These are phyloP conservation scores for Trichosanthes truncata DNA, from an alignment of 306 rosid species.

Conservation along the genomic window DNA sequence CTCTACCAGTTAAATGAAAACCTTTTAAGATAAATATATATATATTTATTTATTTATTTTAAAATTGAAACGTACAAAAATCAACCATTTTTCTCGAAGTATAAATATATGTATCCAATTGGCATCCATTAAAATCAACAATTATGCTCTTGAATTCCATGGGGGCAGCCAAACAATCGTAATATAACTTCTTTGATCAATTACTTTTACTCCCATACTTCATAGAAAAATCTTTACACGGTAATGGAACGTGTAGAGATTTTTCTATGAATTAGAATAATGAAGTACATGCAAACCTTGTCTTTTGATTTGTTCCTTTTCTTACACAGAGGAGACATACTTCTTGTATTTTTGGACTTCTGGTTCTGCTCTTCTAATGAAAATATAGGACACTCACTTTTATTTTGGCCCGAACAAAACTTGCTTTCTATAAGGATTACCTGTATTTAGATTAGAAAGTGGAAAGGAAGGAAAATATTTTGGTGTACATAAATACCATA, in stretches of 20 bases:
- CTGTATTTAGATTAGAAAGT: constrained; percentile 8
- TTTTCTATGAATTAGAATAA: not conserved
- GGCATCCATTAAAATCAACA: not conserved
- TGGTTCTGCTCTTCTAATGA: constrained; percentile 16
- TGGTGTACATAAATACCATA: not conserved
- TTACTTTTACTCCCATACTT: not conserved
- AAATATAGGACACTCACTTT: constrained; percentile 14
- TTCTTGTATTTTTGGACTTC: constrained; percentile 5
- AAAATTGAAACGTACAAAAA: not conserved
- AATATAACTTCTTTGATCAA: not conserved
- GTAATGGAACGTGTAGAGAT: not conserved
- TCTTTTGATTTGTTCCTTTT: constrained; percentile 35
- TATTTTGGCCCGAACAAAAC: constrained; percentile 10
- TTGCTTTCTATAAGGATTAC: constrained; percentile 22
- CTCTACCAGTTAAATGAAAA: not conserved
- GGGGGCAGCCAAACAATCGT: not conserved
- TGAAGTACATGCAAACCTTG: constrained; percentile 27
- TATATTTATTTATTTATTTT: too few species aligned
- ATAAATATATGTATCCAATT: not conserved
- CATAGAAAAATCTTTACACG: not conserved
- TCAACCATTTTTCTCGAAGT: not conserved
- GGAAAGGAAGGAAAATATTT: not conserved
- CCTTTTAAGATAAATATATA: too few species aligned
- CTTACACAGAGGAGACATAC: constrained; percentile 30
- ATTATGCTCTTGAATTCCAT: not conserved